A percentile compares a stretch with the other conserved stretches of the same genome.
Conservation (phyloP, 2,329 filamentous ascomycete species). For the Ilyonectria robusta region DNA sequence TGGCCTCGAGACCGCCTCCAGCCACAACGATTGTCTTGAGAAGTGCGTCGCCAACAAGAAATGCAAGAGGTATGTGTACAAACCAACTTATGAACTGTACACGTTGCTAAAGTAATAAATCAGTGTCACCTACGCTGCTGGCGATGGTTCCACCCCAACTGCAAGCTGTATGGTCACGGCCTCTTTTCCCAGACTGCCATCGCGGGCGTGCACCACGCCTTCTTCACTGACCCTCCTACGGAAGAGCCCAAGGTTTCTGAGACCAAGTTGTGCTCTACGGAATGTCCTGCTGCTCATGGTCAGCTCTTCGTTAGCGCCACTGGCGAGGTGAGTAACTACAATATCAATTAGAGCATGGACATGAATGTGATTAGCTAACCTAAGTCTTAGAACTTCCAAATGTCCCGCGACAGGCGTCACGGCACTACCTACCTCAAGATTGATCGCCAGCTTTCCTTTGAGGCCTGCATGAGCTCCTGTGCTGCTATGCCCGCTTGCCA, state of each 20-base stretch:
- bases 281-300: slow-evolving; percentile 32
- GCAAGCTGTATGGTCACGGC: slow-evolving; percentile 34
- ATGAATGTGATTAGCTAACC: neutral
- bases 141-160: slow-evolving; percentile 19
- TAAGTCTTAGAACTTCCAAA: neutral
- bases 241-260: slow-evolving; percentile 19
- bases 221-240: slow-evolving; percentile 26
- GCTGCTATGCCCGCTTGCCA: slow-evolving; percentile 33
- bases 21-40: slow-evolving; percentile 29
- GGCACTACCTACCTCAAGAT: neutral
- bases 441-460: neutral
- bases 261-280: slow-evolving; percentile 32
- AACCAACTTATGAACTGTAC: neutral
- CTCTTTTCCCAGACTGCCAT: slow-evolving; percentile 19
- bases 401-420: neutral
- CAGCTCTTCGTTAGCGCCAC: slow-evolving; percentile 24
- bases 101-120: neutral
- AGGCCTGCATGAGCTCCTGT: slow-evolving; percentile 21
- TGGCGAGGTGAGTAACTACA: slow-evolving; percentile 20
- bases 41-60: slow-evolving; percentile 30
- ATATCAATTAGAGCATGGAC: neutral
- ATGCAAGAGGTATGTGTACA: slow-evolving; percentile 30
- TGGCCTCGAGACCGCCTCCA: slow-evolving; percentile 14
- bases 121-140: slow-evolving; percentile 17
- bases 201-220: slow-evolving; percentile 23